These are phyloP conservation scores for Leccinum rimulosum DNA, from an alignment of 768 basidiomycete genomes.

Conservation along the genomic window DNA sequence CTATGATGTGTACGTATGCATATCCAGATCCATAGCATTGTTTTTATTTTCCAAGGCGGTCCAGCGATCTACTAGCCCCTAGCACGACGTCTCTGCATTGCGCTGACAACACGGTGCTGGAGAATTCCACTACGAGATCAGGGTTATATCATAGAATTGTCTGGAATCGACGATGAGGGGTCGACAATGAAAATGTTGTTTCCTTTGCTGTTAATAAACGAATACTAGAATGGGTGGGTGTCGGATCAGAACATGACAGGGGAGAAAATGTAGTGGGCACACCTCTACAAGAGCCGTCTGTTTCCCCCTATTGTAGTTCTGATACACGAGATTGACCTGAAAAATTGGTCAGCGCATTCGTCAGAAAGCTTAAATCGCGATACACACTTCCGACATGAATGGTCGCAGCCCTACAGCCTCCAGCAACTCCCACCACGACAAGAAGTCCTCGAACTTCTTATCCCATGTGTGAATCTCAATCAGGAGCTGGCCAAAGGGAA, in stretches of 20 bases:
- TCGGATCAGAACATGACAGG: not conserved
- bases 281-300: slow-evolving; percentile 52
- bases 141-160: slow-evolving; percentile 15
- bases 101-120: slow-evolving; percentile 1
- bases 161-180: slow-evolving; percentile 1
- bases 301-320: slow-evolving; percentile 50
- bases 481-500: slow-evolving; percentile 48
- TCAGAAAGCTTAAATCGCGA: not conserved
- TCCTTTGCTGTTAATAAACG: slow-evolving; percentile 53
- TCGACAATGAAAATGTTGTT: slow-evolving; percentile 44
- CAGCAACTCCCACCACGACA: slow-evolving; percentile 46
- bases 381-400: slow-evolving; percentile 42
- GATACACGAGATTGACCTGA: slow-evolving; percentile 56
- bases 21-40: slow-evolving; percentile 21
- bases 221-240: slow-evolving; percentile 37
- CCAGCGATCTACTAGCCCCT: not conserved
- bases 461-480: slow-evolving; percentile 44
- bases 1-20: slow-evolving; percentile 12
- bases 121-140: not conserved
- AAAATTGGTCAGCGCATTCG: slow-evolving; percentile 3
- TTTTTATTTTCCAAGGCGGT: slow-evolving; percentile 1
- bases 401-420: slow-evolving; percentile 47
- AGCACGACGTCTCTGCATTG: slow-evolving; percentile 1
- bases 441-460: slow-evolving; percentile 35
- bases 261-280: not conserved